These are phyloP conservation scores for Venturia pyrina DNA, from an alignment of 2,329 filamentous ascomycete species.

Conservation along the genomic window DNA sequence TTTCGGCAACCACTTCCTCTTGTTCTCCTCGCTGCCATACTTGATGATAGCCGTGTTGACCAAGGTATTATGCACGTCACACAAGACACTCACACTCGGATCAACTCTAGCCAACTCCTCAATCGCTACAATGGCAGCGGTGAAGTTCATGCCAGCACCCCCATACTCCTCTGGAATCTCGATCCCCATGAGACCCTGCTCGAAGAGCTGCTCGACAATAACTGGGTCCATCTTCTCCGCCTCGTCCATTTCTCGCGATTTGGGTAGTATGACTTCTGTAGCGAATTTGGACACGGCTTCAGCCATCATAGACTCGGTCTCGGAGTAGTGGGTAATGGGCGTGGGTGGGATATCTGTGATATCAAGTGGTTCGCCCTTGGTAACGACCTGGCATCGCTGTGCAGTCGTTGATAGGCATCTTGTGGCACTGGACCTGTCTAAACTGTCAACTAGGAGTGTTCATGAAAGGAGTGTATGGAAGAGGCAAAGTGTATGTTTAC, in stretches of 20 bases:
- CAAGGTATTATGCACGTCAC: constrained; percentile 96
- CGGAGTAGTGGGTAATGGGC: constrained; percentile 85
- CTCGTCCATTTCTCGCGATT: constrained; percentile 96
- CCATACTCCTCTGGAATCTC: constrained; percentile 97
- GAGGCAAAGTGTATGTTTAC: constrained; percentile 6
- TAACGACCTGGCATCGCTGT: constrained; percentile 26
- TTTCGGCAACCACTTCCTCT: constrained; percentile 82
- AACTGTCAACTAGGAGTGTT: background rate
- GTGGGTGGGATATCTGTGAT: constrained; percentile 75
- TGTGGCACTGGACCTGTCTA: background rate
- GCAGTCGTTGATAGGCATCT: constrained; percentile 34
- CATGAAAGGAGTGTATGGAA: background rate
- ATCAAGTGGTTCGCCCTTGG: constrained; percentile 35
- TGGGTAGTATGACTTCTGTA: constrained; percentile 76
- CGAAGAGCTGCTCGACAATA: constrained; percentile 86
- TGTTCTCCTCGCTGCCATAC: constrained; percentile 64
- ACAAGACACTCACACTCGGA: constrained; percentile 87
- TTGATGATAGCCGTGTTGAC: constrained; percentile 90
- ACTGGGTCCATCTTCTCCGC: constrained; percentile 83
- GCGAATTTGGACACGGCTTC: constrained; percentile 89
- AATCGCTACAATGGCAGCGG: constrained; percentile 87
- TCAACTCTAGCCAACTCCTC: constrained; percentile 93
- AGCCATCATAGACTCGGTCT: constrained; percentile 80
- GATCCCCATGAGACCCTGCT: constrained; percentile 93
- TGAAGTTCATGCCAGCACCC: constrained; percentile 98